Conservation (phyloP, 148 eudicot species). For the Rhododendron kiyosumense region DNA sequence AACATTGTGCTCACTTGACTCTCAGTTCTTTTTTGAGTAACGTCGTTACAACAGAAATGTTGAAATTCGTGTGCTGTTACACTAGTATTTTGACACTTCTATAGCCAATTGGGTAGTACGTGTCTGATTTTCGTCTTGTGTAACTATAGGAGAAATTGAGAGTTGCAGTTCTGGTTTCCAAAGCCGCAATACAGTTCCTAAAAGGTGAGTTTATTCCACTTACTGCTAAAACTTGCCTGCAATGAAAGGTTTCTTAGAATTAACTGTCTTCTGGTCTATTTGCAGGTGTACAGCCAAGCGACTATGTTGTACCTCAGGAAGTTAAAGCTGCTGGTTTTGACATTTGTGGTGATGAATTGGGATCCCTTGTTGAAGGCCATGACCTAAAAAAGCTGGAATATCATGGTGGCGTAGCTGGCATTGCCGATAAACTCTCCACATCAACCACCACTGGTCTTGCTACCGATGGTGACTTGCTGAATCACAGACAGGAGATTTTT, state of each 20-base stretch:
- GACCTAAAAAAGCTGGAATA: constrained; percentile 53
- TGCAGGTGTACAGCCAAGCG: constrained; percentile 56
- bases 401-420: constrained; percentile 56
- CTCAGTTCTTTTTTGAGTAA: neutral
- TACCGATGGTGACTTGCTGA: constrained; percentile 30
- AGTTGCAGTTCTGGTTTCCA: constrained; percentile 60
- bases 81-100: neutral
- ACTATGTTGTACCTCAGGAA: constrained; percentile 62
- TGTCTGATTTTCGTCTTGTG: constrained; percentile 11
- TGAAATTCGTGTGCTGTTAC: neutral
- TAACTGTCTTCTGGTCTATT: neutral
- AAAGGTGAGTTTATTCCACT: constrained; percentile 34
- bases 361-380: constrained; percentile 65
- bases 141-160: constrained; percentile 44
- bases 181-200: constrained; percentile 60
- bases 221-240: neutral
- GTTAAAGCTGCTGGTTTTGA: constrained; percentile 68
- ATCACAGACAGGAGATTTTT: constrained; percentile 46
- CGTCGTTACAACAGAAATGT: constrained; percentile 18
- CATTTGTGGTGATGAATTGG: constrained; percentile 73
- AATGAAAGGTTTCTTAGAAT: neutral
- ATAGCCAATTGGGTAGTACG: neutral
- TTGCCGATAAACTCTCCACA: constrained; percentile 63
- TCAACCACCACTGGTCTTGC: constrained; percentile 51
- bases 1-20: constrained; percentile 12